phyloP scores from a whole-genome alignment of 768 basidiomycete species.

The Russula sp. region DNA sequence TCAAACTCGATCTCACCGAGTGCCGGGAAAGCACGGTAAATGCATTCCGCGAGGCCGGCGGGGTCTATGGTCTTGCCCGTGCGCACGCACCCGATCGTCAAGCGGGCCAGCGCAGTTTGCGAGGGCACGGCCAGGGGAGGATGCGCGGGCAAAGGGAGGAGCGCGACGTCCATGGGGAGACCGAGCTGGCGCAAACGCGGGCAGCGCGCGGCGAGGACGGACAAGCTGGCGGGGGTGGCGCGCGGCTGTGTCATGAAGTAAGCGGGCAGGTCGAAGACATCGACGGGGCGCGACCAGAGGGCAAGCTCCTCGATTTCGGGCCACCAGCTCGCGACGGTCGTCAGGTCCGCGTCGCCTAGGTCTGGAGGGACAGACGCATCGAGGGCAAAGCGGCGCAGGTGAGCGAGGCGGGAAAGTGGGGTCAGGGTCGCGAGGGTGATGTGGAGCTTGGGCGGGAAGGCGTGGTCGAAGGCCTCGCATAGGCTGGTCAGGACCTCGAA shows the following conservation, averaged over 20 bases:
- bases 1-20: constrained; percentile 19
- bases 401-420: constrained; percentile 25
- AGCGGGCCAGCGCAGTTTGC: constrained; percentile 17
- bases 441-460: constrained; percentile 20
- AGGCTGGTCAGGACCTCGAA: constrained; percentile 19
- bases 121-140: constrained; percentile 1
- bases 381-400: constrained; percentile 25
- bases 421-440: constrained; percentile 24
- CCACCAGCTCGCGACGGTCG: constrained; percentile 27
- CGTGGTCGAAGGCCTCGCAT: constrained; percentile 20
- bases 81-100: constrained; percentile 24
- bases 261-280: constrained; percentile 18
- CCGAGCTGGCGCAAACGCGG: constrained; percentile 22
- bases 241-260: constrained; percentile 21
- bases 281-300: constrained; percentile 23
- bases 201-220: constrained; percentile 23
- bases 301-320: constrained; percentile 24
- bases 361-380: constrained; percentile 24
- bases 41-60: constrained; percentile 14
- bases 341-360: constrained; percentile 25
- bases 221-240: constrained; percentile 23
- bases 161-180: constrained; percentile 22
- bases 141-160: constrained; percentile 2
- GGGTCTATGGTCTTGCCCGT: constrained; percentile 16
- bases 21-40: constrained; percentile 18